A percentile compares a stretch with the other conserved stretches of the same genome.
Evolutionary conservation across 805 yeast species (phyloP).

Genomic region (Candida ascalaphidarum): DNA sequence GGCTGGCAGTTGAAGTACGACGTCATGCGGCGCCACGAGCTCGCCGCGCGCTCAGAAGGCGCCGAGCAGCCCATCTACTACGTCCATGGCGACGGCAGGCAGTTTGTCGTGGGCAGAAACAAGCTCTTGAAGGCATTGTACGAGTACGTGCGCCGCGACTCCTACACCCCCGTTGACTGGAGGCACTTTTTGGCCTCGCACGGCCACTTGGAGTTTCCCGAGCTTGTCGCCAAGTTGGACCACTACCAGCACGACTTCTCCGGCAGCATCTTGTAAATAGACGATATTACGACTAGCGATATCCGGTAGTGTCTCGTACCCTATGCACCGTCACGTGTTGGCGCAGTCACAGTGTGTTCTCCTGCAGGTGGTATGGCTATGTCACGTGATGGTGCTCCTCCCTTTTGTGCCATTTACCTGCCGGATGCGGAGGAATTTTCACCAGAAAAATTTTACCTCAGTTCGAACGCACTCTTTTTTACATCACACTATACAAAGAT

Average conservation of each 20-base stretch:
- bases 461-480: too few relatives aligned
- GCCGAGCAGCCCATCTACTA: conserved; percentile 37
- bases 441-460: too few relatives aligned
- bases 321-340: too few relatives aligned
- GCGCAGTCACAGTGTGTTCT: too few relatives aligned
- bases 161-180: conserved; percentile 36
- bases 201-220: conserved; percentile 36
- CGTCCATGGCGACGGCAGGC: conserved; percentile 35
- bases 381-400: too few relatives aligned
- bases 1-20: conserved; percentile 89
- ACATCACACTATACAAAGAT: conserved; percentile 29
- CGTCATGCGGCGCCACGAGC: conserved; percentile 41
- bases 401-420: too few relatives aligned
- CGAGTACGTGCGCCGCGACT: conserved; percentile 38
- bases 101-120: conserved; percentile 57
- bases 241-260: conserved; percentile 31
- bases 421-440: too few relatives aligned
- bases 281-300: too few relatives aligned
- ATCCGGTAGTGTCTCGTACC: too few relatives aligned
- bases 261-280: conserved; percentile 15
- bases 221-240: conserved; percentile 44
- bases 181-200: conserved; percentile 38
- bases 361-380: too few relatives aligned
- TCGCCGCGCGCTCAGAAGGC: conserved; percentile 27
- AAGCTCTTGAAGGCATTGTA: conserved; percentile 48